phyloP scores from a whole-genome alignment of 345 rosid genomes.

The Arabis hirsuta region DNA sequence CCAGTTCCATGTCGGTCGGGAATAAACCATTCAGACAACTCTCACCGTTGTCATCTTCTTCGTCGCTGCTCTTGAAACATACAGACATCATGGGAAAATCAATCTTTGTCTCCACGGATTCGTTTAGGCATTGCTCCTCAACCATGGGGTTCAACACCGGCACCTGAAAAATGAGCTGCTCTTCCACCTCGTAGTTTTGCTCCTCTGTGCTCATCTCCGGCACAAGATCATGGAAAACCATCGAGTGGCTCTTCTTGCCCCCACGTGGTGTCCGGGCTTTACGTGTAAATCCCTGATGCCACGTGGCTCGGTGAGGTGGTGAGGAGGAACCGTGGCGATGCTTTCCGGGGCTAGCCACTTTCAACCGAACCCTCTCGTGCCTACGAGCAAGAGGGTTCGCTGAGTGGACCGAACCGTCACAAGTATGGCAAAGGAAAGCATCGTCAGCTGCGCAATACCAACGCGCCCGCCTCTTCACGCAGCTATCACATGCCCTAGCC shows the following conservation, averaged over 20 bases:
- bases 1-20: constrained; percentile 84
- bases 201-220: constrained; percentile 78
- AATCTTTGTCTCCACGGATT: constrained; percentile 23
- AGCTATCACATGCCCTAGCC: constrained; percentile 88
- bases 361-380: constrained; percentile 80
- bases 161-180: constrained; percentile 80
- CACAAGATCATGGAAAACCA: constrained; percentile 52
- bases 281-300: constrained; percentile 83
- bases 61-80: constrained; percentile 27
- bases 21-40: constrained; percentile 55
- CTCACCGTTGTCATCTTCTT: constrained; percentile 34
- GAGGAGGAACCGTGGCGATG: constrained; percentile 9
- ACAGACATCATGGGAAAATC: constrained; percentile 9
- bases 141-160: constrained; percentile 65
- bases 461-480: constrained; percentile 75
- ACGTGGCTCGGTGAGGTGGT: constrained; percentile 50
- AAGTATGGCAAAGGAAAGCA: constrained; percentile 90
- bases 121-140: constrained; percentile 51
- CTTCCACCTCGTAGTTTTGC: constrained; percentile 57
- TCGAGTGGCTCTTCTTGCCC: constrained; percentile 40
- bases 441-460: constrained; percentile 98
- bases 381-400: constrained; percentile 83
- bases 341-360: constrained; percentile 44
- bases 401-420: constrained; percentile 84
- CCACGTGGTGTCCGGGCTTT: constrained; percentile 82